phyloP scores from a whole-genome alignment of 257 asterid genomes.

The Plantago major region DNA sequence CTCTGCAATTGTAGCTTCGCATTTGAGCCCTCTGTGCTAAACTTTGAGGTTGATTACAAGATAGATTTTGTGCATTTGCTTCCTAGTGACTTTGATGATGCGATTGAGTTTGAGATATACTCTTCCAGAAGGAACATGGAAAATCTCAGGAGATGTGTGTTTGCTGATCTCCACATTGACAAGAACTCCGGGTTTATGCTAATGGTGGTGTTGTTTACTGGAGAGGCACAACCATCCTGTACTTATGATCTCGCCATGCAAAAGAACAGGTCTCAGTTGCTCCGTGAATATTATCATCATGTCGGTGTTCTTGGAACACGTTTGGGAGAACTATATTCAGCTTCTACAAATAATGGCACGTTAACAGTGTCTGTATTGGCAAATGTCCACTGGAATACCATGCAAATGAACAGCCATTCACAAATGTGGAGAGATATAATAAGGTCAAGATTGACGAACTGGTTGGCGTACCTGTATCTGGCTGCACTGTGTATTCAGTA shows the following conservation, averaged over 20 bases:
- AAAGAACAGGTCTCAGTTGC: conserved; percentile 36
- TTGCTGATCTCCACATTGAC: conserved; percentile 16
- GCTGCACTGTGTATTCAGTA: conserved; percentile 8
- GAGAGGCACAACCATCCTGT: conserved; percentile 23
- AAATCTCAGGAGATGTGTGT: conserved; percentile 40
- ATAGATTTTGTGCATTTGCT: conserved; percentile 38
- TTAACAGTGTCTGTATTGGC: conserved; percentile 12
- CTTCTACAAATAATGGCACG: neutral
- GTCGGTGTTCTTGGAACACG: conserved; percentile 21
- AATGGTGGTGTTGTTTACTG: conserved; percentile 42
- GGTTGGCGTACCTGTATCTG: neutral
- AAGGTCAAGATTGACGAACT: conserved; percentile 21
- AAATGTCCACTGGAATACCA: conserved; percentile 31
- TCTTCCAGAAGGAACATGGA: conserved; percentile 49
- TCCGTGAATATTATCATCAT: neutral
- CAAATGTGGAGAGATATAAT: conserved; percentile 22
- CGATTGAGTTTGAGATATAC: conserved; percentile 50
- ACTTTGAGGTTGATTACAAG: conserved; percentile 41
- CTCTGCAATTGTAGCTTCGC: conserved; percentile 30
- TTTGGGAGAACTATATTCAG: conserved; percentile 38
- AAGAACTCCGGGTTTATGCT: conserved; percentile 33
- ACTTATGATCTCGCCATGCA: conserved; percentile 38
- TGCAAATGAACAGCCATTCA: conserved; percentile 25
- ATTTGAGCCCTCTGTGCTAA: conserved; percentile 48
- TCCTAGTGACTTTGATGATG: conserved; percentile 49